A percentile compares a stretch with the other conserved stretches of the same genome.
These are phyloP conservation scores for Avena sativa DNA, from an alignment of 176 grass and related monocot species.

Conservation along the genomic window DNA sequence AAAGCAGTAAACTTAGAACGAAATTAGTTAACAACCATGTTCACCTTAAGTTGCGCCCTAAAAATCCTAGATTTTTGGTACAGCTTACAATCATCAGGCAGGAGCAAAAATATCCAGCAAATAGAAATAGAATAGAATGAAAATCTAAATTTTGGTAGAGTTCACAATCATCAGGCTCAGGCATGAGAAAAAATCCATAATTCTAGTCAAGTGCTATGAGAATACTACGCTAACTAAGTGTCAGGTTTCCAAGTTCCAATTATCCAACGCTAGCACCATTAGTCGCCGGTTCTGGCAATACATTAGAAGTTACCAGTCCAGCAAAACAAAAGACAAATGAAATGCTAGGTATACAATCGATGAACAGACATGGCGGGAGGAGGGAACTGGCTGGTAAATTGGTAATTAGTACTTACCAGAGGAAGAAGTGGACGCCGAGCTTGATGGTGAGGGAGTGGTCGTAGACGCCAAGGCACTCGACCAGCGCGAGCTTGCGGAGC, in stretches of 20 bases:
- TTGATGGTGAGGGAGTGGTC: conserved; percentile 85
- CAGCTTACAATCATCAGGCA: too few relatives aligned
- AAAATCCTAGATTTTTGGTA: neutral
- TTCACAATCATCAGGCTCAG: neutral
- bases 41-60: neutral
- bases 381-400: neutral
- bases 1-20: neutral
- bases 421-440: conserved; percentile 79
- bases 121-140: neutral
- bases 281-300: neutral
- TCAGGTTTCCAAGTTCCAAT: neutral
- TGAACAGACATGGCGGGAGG: neutral
- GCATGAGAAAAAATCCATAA: neutral
- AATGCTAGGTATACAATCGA: neutral
- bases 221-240: neutral
- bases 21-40: neutral
- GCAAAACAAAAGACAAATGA: neutral
- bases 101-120: neutral
- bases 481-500: conserved; percentile 55
- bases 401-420: conserved; percentile 54
- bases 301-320: neutral
- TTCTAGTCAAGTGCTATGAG: neutral
- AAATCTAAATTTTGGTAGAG: neutral
- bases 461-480: conserved; percentile 74
- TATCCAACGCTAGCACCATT: neutral